Percentiles rank a stretch among this genome's conserved stretches.
phyloP scores from a whole-genome alignment of 225 moss, liverwort and hornwort genomes.

The Physcomitrellopsis africana region DNA sequence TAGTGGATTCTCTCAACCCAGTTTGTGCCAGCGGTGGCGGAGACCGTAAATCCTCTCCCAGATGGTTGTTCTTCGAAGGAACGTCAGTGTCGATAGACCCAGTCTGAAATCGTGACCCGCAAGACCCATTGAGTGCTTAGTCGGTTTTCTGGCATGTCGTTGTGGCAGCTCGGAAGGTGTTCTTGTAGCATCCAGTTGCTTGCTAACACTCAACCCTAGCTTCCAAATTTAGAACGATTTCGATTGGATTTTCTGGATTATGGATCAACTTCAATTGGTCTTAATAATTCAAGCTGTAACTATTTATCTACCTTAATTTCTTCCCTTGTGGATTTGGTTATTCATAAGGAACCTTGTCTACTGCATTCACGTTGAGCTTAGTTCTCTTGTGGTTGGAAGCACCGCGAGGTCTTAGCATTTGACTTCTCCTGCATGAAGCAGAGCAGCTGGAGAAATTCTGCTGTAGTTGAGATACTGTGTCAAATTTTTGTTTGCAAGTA shows the following conservation, averaged over 20 bases:
- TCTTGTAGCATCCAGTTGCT: neutral
- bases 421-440: no score
- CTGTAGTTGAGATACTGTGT: no score
- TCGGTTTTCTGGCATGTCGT: neutral
- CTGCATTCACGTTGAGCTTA: no score
- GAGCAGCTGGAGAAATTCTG: no score
- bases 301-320: neutral
- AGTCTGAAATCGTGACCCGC: neutral
- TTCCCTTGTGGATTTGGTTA: neutral
- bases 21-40: constrained; percentile 3
- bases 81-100: constrained; percentile 1
- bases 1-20: neutral
- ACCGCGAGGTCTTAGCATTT: no score
- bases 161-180: neutral
- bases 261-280: neutral
- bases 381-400: no score
- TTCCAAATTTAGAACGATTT: neutral
- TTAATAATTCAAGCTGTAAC: neutral
- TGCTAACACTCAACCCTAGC: neutral
- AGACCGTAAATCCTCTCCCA: neutral
- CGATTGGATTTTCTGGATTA: neutral
- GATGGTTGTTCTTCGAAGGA: neutral
- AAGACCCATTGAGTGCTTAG: neutral
- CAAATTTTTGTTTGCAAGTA: no score
- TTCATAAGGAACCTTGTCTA: no score